Evolutionary conservation across 345 rosid genomes (phyloP), one percentile per base, ranked within the genome.

Genomic region (Hibiscus tridactylites): DNA sequence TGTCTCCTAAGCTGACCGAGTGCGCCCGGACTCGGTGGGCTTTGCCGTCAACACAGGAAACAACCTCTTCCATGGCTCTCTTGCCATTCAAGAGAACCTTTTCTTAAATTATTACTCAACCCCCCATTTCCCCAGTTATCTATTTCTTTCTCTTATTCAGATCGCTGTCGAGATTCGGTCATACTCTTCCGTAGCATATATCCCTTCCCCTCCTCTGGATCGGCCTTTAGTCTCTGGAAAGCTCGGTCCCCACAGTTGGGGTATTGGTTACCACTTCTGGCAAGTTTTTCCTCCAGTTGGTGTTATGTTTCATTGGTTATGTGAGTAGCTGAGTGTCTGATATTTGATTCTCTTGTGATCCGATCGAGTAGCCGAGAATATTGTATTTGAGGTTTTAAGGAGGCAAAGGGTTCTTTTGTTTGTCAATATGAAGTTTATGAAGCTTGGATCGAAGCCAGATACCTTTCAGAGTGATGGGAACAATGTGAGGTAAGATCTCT

Each of bases 351-450:
- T 28, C 57, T 54, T 75, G 74, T 59, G 59, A 71, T 74, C 61
- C 2, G 21, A 42, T 71, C 60, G 72, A 79, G 79, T 70, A 15
- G 74, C 21, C 71, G 24, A 53, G 74, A 49, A 72, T 75, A 53
- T 44, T 9, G 31, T 57, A 44, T 71, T 77, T 62, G 65, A 53
- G 75, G 68, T 29, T 29, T 65, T 63, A 19, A 68, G 71, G 53
- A 61, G 65, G 9, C 42, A 72, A 15, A 39, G 73, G 64, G 62
- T 74, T 73, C 75, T 67, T 80, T 74, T 64, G 42, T 24, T 56
- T 73, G 70, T 44, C 71, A 86, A 83, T 74, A 92, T 92, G 98
- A 92, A 90, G 96, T 92, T 92, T 59, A 92, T 92, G 98, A 92
- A 92, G 76, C 87, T 92, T 65, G 96, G 98, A 73, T 92, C 98